phyloP scores from a whole-genome alignment of 495 filamentous ascomycete genomes.

The Trypethelium eluteriae region DNA sequence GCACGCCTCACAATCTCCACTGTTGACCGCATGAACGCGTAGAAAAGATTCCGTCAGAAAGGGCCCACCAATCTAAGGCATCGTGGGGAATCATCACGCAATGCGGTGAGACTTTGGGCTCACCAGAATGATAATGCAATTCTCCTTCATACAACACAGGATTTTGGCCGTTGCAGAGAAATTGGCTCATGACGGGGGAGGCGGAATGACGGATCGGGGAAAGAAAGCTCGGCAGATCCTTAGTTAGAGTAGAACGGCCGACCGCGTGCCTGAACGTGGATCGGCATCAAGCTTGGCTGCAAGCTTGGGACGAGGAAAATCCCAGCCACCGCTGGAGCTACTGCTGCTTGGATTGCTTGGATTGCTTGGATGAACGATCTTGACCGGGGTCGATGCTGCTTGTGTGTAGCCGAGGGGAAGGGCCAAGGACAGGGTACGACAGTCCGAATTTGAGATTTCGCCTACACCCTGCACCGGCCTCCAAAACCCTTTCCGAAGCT shows the following conservation, averaged over 20 bases:
- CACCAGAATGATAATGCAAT: background rate
- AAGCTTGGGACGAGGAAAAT: background rate
- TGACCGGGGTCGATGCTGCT: background rate
- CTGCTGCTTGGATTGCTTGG: no score
- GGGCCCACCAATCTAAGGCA: background rate
- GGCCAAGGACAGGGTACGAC: background rate
- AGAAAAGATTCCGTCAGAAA: background rate
- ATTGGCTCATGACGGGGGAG: background rate
- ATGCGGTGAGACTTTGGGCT: conserved; percentile 1
- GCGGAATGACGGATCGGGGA: background rate
- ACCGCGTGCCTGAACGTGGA: conserved; percentile 9
- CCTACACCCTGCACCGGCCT: background rate
- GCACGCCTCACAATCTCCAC: conserved; percentile 6
- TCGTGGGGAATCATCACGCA: background rate
- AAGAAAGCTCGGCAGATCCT: background rate
- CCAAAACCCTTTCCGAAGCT: background rate
- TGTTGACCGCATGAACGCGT: no score
- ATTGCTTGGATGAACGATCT: conserved; percentile 1
- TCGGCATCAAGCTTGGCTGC: background rate
- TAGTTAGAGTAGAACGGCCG: background rate
- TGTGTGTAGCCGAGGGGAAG: background rate
- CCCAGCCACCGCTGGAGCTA: background rate
- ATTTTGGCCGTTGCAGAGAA: background rate
- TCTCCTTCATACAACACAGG: background rate
- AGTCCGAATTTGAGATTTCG: background rate